phyloP scores from a whole-genome alignment of 306 rosid genomes.

The Alnus glutinosa region DNA sequence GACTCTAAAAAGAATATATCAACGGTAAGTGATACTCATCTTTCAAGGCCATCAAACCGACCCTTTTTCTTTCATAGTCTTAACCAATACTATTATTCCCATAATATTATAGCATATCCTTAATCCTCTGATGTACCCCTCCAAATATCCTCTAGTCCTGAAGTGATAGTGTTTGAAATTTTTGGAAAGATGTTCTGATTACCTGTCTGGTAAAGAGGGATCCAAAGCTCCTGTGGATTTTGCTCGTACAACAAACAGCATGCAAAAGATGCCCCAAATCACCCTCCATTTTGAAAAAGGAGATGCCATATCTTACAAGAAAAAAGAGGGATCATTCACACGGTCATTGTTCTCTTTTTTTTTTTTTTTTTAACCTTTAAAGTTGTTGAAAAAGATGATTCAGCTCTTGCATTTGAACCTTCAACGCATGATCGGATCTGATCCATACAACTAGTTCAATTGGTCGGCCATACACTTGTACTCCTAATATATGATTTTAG shows the following conservation, averaged over 20 bases:
- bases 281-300: conserved; percentile 32
- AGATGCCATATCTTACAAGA: conserved; percentile 61
- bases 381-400: background rate
- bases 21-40: conserved; percentile 2
- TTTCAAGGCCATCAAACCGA: conserved; percentile 20
- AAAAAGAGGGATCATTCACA: conserved; percentile 29
- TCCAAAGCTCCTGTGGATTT: conserved; percentile 47
- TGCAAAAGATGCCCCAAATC: conserved; percentile 58
- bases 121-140: conserved; percentile 24
- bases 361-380: conserved; percentile 2
- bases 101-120: conserved; percentile 42
- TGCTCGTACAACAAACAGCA: conserved; percentile 43
- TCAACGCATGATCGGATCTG: conserved; percentile 39
- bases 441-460: conserved; percentile 51
- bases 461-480: conserved; percentile 52
- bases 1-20: conserved; percentile 12
- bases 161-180: conserved; percentile 39
- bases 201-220: conserved; percentile 62
- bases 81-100: conserved; percentile 28
- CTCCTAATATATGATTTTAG: background rate
- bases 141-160: conserved; percentile 11
- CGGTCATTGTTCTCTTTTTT: conserved; percentile 14
- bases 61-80: conserved; percentile 28
- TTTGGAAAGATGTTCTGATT: conserved; percentile 37
- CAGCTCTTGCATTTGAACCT: conserved; percentile 40